phyloP scores from a whole-genome alignment of 2,329 filamentous ascomycete genomes.

The Paraconiothyrium sp. region DNA sequence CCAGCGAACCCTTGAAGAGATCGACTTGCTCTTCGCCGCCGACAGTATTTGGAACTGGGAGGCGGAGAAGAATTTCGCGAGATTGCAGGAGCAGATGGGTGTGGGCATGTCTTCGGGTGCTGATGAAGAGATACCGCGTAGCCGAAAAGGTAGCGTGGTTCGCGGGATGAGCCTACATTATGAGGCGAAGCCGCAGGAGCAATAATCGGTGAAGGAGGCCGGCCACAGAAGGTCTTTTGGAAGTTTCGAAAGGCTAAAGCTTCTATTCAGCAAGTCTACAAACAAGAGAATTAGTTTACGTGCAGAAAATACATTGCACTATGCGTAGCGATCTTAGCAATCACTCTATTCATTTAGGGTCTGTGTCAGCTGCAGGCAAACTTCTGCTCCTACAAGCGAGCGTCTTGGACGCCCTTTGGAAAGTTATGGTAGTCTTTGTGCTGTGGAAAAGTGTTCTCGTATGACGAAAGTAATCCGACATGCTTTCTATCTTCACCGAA shows the following conservation, averaged over 20 bases:
- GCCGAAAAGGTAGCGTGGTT: constrained; percentile 4
- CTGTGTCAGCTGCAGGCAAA: too few relatives aligned
- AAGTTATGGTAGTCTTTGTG: too few relatives aligned
- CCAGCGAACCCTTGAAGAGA: constrained; percentile 77
- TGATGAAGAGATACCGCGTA: not conserved
- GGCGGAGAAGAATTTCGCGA: constrained; percentile 41
- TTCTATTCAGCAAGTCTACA: not conserved
- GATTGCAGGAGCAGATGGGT: constrained; percentile 25
- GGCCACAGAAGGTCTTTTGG: not conserved
- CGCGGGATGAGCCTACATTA: constrained; percentile 9
- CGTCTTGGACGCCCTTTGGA: too few relatives aligned
- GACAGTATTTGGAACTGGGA: constrained; percentile 73
- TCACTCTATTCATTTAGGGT: too few relatives aligned
- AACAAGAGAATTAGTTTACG: too few relatives aligned
- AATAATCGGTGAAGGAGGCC: not conserved
- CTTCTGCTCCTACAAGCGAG: too few relatives aligned
- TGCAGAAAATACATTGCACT: too few relatives aligned
- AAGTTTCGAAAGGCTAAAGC: too few relatives aligned
- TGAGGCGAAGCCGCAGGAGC: constrained; percentile 3
- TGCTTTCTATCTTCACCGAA: too few relatives aligned
- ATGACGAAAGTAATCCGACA: too few relatives aligned
- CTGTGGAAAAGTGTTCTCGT: too few relatives aligned
- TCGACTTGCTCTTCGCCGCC: constrained; percentile 76
- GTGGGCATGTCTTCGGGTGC: not conserved
- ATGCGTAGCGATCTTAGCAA: too few relatives aligned